phyloP scores from a whole-genome alignment of 2,329 filamentous ascomycete genomes.

The Drechmeria coniospora region DNA sequence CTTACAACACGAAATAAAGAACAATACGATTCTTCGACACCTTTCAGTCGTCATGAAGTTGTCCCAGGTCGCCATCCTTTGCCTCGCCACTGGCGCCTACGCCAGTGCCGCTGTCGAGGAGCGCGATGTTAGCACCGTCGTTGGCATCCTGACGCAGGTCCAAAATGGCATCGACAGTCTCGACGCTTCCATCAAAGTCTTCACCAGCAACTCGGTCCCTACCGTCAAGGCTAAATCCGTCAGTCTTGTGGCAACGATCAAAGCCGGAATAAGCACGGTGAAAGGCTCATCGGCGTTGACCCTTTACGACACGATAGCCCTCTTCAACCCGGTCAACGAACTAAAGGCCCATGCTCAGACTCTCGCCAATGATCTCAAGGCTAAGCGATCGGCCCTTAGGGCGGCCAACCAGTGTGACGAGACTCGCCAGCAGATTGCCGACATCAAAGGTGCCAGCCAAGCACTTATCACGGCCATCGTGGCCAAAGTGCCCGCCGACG shows the following conservation, averaged over 20 bases:
- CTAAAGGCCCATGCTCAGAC: slow-evolving; percentile 2
- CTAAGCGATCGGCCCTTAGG: not conserved
- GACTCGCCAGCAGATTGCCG: slow-evolving; percentile 1
- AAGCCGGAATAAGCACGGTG: not conserved
- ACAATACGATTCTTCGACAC: not conserved
- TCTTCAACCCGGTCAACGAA: not conserved
- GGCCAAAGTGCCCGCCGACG: not conserved
- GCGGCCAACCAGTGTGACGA: slow-evolving; percentile 1
- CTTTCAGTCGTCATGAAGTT: slow-evolving; percentile 3
- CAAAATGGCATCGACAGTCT: slow-evolving; percentile 1
- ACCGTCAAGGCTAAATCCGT: not conserved
- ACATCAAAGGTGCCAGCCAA: not conserved
- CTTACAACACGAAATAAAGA: not conserved
- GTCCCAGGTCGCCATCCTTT: not conserved
- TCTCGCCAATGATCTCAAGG: slow-evolving; percentile 1
- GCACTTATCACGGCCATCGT: slow-evolving; percentile 1
- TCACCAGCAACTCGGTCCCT: not conserved
- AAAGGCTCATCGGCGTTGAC: not conserved
- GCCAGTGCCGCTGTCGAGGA: not conserved
- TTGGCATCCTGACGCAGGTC: slow-evolving; percentile 1
- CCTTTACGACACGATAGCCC: not conserved
- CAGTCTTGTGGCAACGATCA: slow-evolving; percentile 1
- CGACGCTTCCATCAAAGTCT: not conserved
- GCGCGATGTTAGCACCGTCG: slow-evolving; percentile 1
- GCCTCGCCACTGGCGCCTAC: slow-evolving; percentile 1